Conservation (phyloP, 805 yeast genomes). For the Torulaspora quercuum region DNA sequence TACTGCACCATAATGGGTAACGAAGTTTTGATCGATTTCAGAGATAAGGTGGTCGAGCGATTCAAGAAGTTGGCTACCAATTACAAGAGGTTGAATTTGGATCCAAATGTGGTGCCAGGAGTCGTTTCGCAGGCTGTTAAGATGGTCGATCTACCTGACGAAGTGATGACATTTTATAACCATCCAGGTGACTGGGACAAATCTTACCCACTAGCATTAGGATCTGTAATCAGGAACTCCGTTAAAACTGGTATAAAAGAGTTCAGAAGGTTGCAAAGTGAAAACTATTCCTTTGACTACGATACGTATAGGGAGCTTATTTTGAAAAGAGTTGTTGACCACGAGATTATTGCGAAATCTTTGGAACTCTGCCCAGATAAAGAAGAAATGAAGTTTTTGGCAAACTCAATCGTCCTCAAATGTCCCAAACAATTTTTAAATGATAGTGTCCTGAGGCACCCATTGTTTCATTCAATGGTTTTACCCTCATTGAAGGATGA, state of each 20-base stretch:
- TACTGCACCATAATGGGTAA: conserved; percentile 29
- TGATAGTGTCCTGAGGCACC: conserved; percentile 17
- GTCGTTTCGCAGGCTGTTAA: conserved; percentile 32
- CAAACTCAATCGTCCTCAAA: conserved; percentile 22
- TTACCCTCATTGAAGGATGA: conserved; percentile 26
- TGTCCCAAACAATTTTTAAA: conserved; percentile 16
- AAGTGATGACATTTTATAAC: conserved; percentile 23
- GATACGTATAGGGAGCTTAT: conserved; percentile 33
- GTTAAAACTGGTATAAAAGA: conserved; percentile 28
- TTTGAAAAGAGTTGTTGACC: conserved; percentile 18
- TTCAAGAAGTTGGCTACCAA: conserved; percentile 28
- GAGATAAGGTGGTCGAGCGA: conserved; percentile 28
- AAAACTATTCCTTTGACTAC: conserved; percentile 35
- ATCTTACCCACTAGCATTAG: conserved; percentile 31
- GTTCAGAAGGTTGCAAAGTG: conserved; percentile 22
- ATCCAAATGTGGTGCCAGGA: conserved; percentile 26
- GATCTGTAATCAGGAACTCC: conserved; percentile 28
- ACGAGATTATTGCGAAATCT: conserved; percentile 20
- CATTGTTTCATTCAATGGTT: conserved; percentile 16
- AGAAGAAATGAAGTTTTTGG: conserved; percentile 21
- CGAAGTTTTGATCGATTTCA: conserved; percentile 33
- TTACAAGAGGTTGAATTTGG: conserved; percentile 27
- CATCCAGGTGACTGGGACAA: conserved; percentile 38
- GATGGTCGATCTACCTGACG: conserved; percentile 26
- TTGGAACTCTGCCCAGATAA: conserved; percentile 21